Conservation (phyloP, 2,329 filamentous ascomycete genomes). For the Claviceps capensis region DNA sequence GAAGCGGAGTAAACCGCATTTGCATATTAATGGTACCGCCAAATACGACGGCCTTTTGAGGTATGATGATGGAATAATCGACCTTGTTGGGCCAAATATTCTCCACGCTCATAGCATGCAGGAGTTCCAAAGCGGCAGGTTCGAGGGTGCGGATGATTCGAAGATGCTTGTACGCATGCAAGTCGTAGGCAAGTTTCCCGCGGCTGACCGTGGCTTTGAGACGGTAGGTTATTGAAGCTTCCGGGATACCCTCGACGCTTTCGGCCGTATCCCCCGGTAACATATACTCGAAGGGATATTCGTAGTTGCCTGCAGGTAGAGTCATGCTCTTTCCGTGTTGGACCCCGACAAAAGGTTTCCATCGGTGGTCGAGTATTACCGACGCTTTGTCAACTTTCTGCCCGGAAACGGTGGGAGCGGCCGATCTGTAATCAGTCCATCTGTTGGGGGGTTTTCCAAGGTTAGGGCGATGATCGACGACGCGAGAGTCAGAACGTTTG, state of each 20-base stretch:
- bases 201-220: conserved; percentile 81
- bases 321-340: conserved; percentile 40
- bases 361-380: conserved; percentile 54
- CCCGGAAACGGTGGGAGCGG: conserved; percentile 43
- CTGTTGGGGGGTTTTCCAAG: conserved; percentile 15
- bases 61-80: conserved; percentile 86
- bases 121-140: conserved; percentile 60
- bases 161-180: conserved; percentile 65
- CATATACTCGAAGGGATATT: conserved; percentile 66
- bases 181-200: conserved; percentile 78
- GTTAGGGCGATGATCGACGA: conserved; percentile 6
- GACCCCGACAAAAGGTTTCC: conserved; percentile 48
- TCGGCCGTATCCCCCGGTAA: conserved; percentile 64
- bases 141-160: conserved; percentile 68
- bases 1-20: conserved; percentile 73
- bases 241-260: conserved; percentile 78
- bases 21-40: conserved; percentile 75
- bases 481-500: background rate
- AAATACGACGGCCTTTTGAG: conserved; percentile 88
- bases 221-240: conserved; percentile 80
- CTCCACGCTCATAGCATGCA: conserved; percentile 87
- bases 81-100: conserved; percentile 98
- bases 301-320: conserved; percentile 63
- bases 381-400: conserved; percentile 45
- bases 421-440: conserved; percentile 38